Base-by-base conservation (phyloP, 306 rosid species). In the Aeschynomene evenia region DNA sequence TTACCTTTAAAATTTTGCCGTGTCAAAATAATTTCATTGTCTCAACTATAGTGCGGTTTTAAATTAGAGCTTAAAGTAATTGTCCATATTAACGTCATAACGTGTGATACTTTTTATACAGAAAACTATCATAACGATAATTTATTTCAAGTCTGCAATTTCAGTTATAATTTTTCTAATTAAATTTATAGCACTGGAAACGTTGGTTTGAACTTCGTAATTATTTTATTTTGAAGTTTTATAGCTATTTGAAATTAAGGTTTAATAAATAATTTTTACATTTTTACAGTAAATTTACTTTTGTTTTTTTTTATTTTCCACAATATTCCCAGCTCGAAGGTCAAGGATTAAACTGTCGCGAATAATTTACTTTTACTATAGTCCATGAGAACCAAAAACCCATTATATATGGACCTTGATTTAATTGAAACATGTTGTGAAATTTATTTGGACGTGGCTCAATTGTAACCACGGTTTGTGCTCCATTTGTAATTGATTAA, bases 391-490 rank as follows among this genome's bases (percentile, higher is more conserved):
- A 50, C n/a, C n/a, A 16, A 22, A 15, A 2, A 52, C 0, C 5
- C 31, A 40, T 14, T 28, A 1, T 28, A 28, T 2, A 13, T 16
- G 64, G 48, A 34, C 46, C 0, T 37, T 73, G 37, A 21, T 18
- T 18, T 31, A 50, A 61, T 2, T 0, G 49, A 26, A 23, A 31
- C 5, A 19, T 16, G 33, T 7, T 10, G 23, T 60, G 19, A 48
- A 33, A 33, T 57, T 46, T 36, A n/a, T 13, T 36, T 16, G 70
- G 70, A 49, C 45, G 62, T 50, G 70, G 22, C 48, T 76, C 65
- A 49, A 26, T 76, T 21, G 23, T 45, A 63, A 50, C 77, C 70
- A 62, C 36, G 63, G 54, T 72, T 72, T 51, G 70, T 68, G 71
- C 75, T n/a, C 31, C 65, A 50, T 48, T 60, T 8, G 54, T 9